phyloP scores from a whole-genome alignment of 768 basidiomycete genomes.

The Pulveroboletus frians region DNA sequence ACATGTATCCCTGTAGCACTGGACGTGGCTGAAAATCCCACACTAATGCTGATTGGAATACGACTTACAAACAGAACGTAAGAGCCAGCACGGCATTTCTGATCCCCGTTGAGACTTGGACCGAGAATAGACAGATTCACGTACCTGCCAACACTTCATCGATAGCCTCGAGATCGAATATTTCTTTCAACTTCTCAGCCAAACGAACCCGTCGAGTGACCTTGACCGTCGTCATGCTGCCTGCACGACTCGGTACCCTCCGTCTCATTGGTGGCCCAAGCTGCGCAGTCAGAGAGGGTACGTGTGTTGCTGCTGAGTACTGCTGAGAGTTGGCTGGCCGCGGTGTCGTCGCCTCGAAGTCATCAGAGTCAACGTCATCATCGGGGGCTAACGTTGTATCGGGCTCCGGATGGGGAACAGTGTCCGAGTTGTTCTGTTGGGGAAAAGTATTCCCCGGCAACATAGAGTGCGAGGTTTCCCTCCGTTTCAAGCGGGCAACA shows the following conservation, averaged over 20 bases:
- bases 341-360: conserved; percentile 55
- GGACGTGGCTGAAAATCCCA: conserved; percentile 7
- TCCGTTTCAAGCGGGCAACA: conserved; percentile 58
- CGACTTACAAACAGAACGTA: conserved; percentile 81
- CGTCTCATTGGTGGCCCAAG: conserved; percentile 21
- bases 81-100: conserved; percentile 94
- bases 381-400: conserved; percentile 38
- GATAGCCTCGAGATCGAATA: conserved; percentile 78
- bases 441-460: conserved; percentile 8
- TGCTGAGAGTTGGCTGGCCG: conserved; percentile 27
- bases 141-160: conserved; percentile 80
- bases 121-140: conserved; percentile 18
- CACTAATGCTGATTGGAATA: background rate
- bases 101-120: conserved; percentile 11
- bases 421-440: conserved; percentile 25
- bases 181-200: conserved; percentile 83
- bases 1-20: conserved; percentile 98
- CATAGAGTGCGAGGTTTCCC: conserved; percentile 21
- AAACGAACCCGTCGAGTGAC: conserved; percentile 63
- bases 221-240: conserved; percentile 72
- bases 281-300: conserved; percentile 8
- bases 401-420: conserved; percentile 29
- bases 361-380: conserved; percentile 50
- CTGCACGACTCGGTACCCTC: conserved; percentile 36
- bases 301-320: conserved; percentile 2